phyloP scores from a whole-genome alignment of 257 asterid genomes.

The Lycium ferocissimum region DNA sequence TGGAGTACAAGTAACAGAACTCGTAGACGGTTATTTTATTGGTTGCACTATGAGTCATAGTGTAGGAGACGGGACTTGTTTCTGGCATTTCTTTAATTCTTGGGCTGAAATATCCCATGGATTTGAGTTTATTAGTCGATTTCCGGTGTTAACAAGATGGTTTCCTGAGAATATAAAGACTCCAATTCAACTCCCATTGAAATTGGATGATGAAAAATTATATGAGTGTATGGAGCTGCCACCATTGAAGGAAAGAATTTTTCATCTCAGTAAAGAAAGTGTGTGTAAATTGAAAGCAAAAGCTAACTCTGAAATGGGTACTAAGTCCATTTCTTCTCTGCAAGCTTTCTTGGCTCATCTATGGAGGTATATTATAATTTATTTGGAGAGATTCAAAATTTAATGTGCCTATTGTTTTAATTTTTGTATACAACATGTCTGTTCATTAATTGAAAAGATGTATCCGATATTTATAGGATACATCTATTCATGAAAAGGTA shows the following conservation, averaged over 20 bases:
- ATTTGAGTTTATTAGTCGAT: constrained; percentile 26
- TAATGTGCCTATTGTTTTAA: not conserved
- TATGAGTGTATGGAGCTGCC: not conserved
- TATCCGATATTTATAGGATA: too few species aligned
- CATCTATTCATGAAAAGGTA: too few species aligned
- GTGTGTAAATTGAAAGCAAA: constrained; percentile 9
- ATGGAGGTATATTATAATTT: constrained; percentile 9
- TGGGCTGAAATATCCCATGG: constrained; percentile 59
- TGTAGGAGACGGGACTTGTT: constrained; percentile 43
- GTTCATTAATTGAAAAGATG: too few species aligned
- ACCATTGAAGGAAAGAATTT: constrained; percentile 39
- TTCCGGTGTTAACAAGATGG: constrained; percentile 41
- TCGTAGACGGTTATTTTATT: constrained; percentile 49
- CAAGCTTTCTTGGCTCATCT: constrained; percentile 30
- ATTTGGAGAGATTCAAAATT: not conserved
- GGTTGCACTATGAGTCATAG: constrained; percentile 52
- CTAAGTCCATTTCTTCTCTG: constrained; percentile 20
- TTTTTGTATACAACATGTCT: too few species aligned
- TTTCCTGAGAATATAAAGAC: constrained; percentile 22
- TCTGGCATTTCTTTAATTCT: constrained; percentile 59
- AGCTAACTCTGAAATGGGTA: constrained; percentile 21
- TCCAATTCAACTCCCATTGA: constrained; percentile 29
- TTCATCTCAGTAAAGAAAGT: constrained; percentile 39
- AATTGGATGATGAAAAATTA: constrained; percentile 29
- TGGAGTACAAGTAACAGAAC: constrained; percentile 53